phyloP scores from a whole-genome alignment of 768 basidiomycete genomes.

The Clitopilus passeckerianus region DNA sequence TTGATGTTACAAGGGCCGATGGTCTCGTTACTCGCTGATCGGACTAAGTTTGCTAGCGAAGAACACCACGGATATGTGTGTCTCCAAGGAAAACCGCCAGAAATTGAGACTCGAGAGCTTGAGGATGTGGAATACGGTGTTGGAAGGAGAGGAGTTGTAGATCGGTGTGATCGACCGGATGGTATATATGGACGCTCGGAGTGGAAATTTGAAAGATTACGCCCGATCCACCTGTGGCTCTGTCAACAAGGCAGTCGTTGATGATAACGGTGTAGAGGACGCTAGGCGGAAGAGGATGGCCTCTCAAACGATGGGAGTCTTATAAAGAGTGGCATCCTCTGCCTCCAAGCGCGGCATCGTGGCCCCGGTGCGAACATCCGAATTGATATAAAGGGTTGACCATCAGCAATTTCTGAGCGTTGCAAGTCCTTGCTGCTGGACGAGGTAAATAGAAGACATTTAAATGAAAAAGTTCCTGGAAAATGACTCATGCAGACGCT shows the following conservation, averaged over 20 bases:
- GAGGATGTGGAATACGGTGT: not conserved
- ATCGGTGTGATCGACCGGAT: not conserved
- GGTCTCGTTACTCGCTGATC: not conserved
- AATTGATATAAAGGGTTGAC: not conserved
- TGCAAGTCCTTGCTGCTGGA: not conserved
- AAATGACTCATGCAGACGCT: not conserved
- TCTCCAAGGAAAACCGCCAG: not conserved
- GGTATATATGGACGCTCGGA: not conserved
- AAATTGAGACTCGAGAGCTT: not conserved
- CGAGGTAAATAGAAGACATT: not conserved
- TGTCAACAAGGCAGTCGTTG: not conserved
- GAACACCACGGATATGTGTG: not conserved
- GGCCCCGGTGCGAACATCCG: not conserved
- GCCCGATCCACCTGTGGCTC: not conserved
- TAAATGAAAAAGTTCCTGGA: not conserved
- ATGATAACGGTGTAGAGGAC: not conserved
- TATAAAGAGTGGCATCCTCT: not conserved
- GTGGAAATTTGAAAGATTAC: not conserved
- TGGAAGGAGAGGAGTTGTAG: not conserved
- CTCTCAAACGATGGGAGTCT: not conserved
- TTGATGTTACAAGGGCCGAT: conserved; percentile 1
- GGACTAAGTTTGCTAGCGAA: not conserved
- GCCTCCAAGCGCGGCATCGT: not conserved
- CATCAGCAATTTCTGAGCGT: not conserved
- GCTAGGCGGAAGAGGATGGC: not conserved